Base-by-base conservation (phyloP, 352 stramenopile genomes). In the Peronospora belbahrii region DNA sequence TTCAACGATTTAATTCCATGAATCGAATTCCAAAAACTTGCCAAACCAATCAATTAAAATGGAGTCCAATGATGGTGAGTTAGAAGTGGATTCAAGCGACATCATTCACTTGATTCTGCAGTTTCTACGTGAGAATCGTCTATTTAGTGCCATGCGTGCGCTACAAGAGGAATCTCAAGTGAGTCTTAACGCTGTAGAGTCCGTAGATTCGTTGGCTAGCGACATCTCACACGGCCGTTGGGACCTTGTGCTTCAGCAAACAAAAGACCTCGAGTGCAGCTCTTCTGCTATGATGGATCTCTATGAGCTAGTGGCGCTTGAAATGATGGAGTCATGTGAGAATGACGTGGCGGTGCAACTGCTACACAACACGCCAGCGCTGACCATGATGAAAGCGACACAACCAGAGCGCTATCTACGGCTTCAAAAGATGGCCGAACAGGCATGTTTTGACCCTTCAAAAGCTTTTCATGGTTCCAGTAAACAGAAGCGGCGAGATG, bases 211-310 rank as follows among this genome's bases (percentile, higher is more conserved):
- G 30, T 73, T 97, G 38, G 40, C 62, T 6, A 61, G 32, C 37
- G 86, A 96, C 68, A 89, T 97, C 30, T 56, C 49, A 14, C 47
- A 79, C 18, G 89, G 89, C 8, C 72, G 81, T 22, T 97, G 89
- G 89, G 85, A 97, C 56, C 63, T 50, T 19, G 88, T 97, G 41
- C 71, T 97, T 48, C 77, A 83, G 57, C 89, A 97, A 67, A 92
- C 86, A 9, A 68, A 73, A 51, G 50, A 64, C 25, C 59, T 88
- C 44, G 74, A 85, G 41, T 78, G 88, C 50, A 79, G 78, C 28
- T 45, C 71, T 11, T 34, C 59, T 1, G 65, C 67, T 20, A 88
- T 97, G 68, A 74, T 83, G 51, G 83, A 86, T 20, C 62, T 97
- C 9, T 97, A 97, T 55, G 89, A 97, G 56, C 67, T 94, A 25